phyloP scores from a whole-genome alignment of 352 stramenopile genomes.

The Phytophthora idaei region DNA sequence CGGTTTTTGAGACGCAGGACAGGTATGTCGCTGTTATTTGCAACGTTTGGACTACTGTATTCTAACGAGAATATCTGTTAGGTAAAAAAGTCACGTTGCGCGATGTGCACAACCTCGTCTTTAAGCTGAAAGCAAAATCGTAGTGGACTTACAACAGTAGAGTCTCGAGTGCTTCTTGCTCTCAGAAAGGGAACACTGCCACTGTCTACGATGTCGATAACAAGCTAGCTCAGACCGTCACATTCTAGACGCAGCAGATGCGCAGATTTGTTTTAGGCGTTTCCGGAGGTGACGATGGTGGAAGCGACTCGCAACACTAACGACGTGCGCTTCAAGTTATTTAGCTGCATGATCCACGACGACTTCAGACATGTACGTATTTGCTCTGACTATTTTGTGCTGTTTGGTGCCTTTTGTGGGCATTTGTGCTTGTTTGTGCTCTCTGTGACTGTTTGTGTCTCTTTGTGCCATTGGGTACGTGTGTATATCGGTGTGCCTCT shows the following conservation, averaged over 20 bases:
- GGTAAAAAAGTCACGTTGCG: constrained; percentile 2
- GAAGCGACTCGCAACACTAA: constrained; percentile 4
- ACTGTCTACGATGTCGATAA: constrained; percentile 6
- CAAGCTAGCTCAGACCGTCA: constrained; percentile 5
- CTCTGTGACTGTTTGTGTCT: neutral
- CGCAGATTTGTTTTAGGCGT: constrained; percentile 2
- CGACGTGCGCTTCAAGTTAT: neutral
- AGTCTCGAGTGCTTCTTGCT: neutral
- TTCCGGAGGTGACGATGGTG: constrained; percentile 5
- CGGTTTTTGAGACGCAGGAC: neutral
- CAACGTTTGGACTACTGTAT: no score
- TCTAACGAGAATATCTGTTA: neutral
- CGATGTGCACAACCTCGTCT: constrained; percentile 4
- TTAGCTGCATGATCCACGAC: neutral
- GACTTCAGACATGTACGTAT: neutral
- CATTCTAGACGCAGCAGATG: constrained; percentile 10
- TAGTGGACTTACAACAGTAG: neutral
- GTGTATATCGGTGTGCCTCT: neutral
- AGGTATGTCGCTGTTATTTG: neutral
- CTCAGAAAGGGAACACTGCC: constrained; percentile 3
- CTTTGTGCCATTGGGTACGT: neutral
- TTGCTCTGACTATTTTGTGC: neutral
- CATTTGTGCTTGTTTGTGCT: no score
- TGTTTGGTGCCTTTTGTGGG: no score
- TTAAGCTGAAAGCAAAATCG: constrained; percentile 1